These are phyloP conservation scores for Aureobasidium vineae DNA, from an alignment of 2,329 filamentous ascomycete genomes.

Conservation along the genomic window DNA sequence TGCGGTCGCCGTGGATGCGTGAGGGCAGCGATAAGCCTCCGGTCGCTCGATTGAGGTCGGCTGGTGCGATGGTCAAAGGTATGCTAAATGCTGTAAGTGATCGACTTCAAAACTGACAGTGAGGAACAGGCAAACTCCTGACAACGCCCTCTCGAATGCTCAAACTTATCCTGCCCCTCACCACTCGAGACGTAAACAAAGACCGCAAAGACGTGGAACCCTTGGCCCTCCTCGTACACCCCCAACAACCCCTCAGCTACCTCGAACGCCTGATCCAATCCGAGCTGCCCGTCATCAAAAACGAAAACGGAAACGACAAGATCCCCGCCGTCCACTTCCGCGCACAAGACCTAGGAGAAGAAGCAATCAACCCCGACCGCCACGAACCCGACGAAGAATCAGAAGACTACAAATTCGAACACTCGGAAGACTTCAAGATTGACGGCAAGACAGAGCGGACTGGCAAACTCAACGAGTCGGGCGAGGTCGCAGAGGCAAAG, in stretches of 20 bases:
- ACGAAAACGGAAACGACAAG: slow-evolving; percentile 62
- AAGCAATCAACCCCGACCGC: slow-evolving; percentile 43
- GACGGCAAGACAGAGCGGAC: slow-evolving; percentile 50
- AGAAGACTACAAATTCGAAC: slow-evolving; percentile 44
- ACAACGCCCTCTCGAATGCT: slow-evolving; percentile 78
- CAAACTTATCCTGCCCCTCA: slow-evolving; percentile 75
- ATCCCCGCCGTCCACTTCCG: slow-evolving; percentile 75
- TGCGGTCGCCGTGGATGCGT: slow-evolving; percentile 64
- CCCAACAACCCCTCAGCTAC: slow-evolving; percentile 87
- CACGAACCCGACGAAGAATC: slow-evolving; percentile 35
- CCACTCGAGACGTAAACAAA: slow-evolving; percentile 57
- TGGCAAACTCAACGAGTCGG: slow-evolving; percentile 41
- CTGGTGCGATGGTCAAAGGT: slow-evolving; percentile 66
- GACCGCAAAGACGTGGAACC: slow-evolving; percentile 74
- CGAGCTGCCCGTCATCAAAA: slow-evolving; percentile 69
- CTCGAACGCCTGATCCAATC: slow-evolving; percentile 85
- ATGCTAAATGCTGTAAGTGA: not conserved
- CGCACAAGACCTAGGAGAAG: slow-evolving; percentile 70
- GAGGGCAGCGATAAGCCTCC: slow-evolving; percentile 60
- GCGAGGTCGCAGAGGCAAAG: slow-evolving; percentile 32
- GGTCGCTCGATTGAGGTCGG: slow-evolving; percentile 51
- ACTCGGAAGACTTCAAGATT: slow-evolving; percentile 52
- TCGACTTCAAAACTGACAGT: not conserved
- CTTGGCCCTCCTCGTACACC: slow-evolving; percentile 79
- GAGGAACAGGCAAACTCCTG: slow-evolving; percentile 64